These are phyloP conservation scores for Sisymbrium altissimum DNA, from an alignment of 345 rosid genomes.

Conservation along the genomic window DNA sequence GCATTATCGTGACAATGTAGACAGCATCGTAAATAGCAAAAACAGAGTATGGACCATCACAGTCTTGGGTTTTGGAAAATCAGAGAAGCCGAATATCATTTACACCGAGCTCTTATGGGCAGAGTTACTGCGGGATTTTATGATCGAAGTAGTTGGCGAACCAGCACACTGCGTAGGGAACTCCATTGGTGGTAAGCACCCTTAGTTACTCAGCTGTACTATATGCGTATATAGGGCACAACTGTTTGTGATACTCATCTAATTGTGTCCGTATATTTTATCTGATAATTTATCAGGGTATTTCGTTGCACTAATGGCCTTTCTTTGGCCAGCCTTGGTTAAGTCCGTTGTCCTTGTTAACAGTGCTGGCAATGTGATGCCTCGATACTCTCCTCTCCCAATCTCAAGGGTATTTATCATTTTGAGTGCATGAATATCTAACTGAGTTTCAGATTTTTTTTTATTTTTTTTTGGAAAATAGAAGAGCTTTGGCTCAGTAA, in stretches of 20 bases:
- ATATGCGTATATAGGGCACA: not conserved
- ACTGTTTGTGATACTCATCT: not conserved
- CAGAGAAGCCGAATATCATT: conserved; percentile 81
- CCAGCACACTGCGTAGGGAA: conserved; percentile 83
- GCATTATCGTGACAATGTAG: conserved; percentile 76
- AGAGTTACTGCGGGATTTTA: conserved; percentile 77
- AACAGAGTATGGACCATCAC: conserved; percentile 78
- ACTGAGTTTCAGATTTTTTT: not conserved
- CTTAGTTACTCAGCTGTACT: not conserved
- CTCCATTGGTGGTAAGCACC: conserved; percentile 75
- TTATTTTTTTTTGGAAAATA: not conserved
- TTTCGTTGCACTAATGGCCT: conserved; percentile 56
- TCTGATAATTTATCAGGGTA: conserved; percentile 62
- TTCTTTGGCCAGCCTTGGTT: conserved; percentile 67
- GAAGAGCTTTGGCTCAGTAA: not conserved
- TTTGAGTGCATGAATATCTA: not conserved
- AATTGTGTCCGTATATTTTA: conserved; percentile 7
- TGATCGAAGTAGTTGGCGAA: conserved; percentile 70
- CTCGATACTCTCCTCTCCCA: conserved; percentile 46
- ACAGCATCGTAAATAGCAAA: conserved; percentile 46
- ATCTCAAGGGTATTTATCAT: conserved; percentile 45
- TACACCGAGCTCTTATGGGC: conserved; percentile 91
- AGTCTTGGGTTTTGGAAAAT: conserved; percentile 80
- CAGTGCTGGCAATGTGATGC: conserved; percentile 71
- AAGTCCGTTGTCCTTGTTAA: conserved; percentile 70